Conservation (phyloP, 148 eudicot genomes). For the Cornus controversa region DNA sequence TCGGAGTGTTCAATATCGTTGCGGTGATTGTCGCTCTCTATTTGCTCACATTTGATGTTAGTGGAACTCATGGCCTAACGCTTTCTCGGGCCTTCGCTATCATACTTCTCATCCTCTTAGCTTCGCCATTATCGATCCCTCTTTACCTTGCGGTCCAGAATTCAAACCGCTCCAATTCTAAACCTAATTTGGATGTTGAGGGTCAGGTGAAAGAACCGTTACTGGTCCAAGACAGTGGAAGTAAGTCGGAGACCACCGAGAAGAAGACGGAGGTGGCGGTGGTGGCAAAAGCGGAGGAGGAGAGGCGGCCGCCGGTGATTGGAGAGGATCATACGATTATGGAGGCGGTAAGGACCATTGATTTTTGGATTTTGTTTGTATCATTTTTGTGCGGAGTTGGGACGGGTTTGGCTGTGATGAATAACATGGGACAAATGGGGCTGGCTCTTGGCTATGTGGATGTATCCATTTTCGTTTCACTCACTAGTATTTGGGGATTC, state of each 20-base stretch:
- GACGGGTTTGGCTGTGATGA: slow-evolving; percentile 19
- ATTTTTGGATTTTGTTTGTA: slow-evolving; percentile 18
- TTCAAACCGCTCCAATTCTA: neutral
- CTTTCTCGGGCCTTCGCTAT: slow-evolving; percentile 41
- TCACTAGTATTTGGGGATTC: slow-evolving; percentile 20
- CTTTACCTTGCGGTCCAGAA: slow-evolving; percentile 38
- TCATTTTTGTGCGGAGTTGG: slow-evolving; percentile 17
- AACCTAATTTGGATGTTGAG: slow-evolving; percentile 28
- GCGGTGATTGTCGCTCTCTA: slow-evolving; percentile 73
- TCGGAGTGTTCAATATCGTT: slow-evolving; percentile 52
- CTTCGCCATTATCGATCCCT: slow-evolving; percentile 61
- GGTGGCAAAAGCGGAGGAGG: neutral
- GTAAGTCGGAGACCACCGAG: neutral
- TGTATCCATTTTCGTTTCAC: slow-evolving; percentile 18
- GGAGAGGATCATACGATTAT: slow-evolving; percentile 23
- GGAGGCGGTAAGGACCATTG: slow-evolving; percentile 7
- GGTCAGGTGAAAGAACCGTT: slow-evolving; percentile 26
- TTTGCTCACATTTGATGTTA: slow-evolving; percentile 50
- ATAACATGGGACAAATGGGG: slow-evolving; percentile 27
- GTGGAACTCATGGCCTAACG: slow-evolving; percentile 41
- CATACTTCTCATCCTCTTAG: slow-evolving; percentile 48
- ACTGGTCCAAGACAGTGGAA: slow-evolving; percentile 12
- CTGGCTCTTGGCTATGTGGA: slow-evolving; percentile 14
- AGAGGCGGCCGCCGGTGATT: slow-evolving; percentile 6
- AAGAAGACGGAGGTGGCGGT: slow-evolving; percentile 5